Base-by-base conservation (phyloP, 2,329 filamentous ascomycete genomes). In the Monilinia laxa region DNA sequence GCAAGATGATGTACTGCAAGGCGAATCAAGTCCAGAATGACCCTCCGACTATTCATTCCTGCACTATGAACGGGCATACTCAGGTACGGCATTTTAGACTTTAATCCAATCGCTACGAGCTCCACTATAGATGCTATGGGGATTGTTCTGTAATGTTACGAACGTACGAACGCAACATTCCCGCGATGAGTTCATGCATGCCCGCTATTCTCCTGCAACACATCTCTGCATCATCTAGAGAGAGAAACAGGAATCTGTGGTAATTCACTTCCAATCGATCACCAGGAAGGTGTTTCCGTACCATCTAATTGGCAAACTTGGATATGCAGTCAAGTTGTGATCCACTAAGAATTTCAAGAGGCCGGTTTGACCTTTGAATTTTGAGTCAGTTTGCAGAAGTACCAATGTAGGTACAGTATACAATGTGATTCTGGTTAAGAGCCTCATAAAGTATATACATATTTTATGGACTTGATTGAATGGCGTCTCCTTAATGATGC, bases 141-240 rank as follows among this genome's bases (percentile, higher is more conserved):
- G 47, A 38, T 51, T 16, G 7, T 18, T 60, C 28, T 60, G 5
- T 3, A 49, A 47, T 59, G 40, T 28, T 9, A 35, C 16, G 31
- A 49, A 20, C 11, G 18, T 35, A 51, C 23, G 14, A 51, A 51
- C 45, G 35, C 42, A 60, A 38, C n/a, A 20, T 49, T 38, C 28
- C 58, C 58, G 51, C 28, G 28, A 49, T n/a, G 31, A 51, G 45
- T 60, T 51, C 58, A 60, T 60, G 58, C 58, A 51, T 60, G 58
- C 20, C 51, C 12, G 45, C 23, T 51, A 16, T 60, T 60, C 45
- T 42, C 14, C 45, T 60, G 45, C 57, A 49, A 51, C 23, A 31
- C 20, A 51, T 38, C 12, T 51, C 18, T 51, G 57, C n/a, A 51
- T 51, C 9, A 35, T 60, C n/a, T 4, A 60, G 18, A 38, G n/a